Evolutionary conservation across 225 moss, liverwort and hornwort species (phyloP).

Genomic region (Rhytidiadelphus loreus): DNA sequence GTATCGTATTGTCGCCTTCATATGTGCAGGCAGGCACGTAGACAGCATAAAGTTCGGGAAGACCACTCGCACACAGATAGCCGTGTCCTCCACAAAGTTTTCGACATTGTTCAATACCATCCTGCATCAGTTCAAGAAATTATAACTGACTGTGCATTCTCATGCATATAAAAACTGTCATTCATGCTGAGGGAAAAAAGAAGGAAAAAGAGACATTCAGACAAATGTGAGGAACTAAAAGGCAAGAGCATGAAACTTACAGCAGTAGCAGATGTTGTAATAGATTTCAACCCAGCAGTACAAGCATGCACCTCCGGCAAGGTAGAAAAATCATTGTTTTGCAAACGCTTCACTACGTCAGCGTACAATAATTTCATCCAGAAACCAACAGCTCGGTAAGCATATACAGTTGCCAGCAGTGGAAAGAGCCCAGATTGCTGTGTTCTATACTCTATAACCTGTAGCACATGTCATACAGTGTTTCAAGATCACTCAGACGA

Average conservation of each 20-base stretch:
- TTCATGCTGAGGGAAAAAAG: not conserved
- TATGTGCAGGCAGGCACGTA: conserved; percentile 98
- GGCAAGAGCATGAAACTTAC: conserved; percentile 32
- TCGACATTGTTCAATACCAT: conserved; percentile 95
- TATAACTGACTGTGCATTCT: not conserved
- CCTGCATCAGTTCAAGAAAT: conserved; percentile 30
- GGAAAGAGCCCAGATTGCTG: conserved; percentile 89
- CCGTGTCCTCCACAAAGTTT: conserved; percentile 99
- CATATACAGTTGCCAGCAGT: conserved; percentile 82
- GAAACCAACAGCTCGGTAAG: conserved; percentile 78
- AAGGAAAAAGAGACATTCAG: not conserved
- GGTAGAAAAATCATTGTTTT: conserved; percentile 79
- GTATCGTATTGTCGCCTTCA: conserved; percentile 93
- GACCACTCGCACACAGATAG: conserved; percentile 88
- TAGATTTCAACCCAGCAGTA: conserved; percentile 91
- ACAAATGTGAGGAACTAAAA: not conserved
- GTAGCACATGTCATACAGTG: conserved; percentile 1
- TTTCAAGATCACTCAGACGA: not conserved
- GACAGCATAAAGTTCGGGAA: conserved; percentile 85
- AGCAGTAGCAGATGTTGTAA: conserved; percentile 75
- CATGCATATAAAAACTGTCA: not conserved
- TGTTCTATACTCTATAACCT: conserved; percentile 95
- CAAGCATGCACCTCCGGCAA: conserved; percentile 98
- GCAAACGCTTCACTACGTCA: conserved; percentile 70
- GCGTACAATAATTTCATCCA: conserved; percentile 90